These are phyloP conservation scores for Cucumis sativus DNA, from an alignment of 306 rosid genomes.

Conservation along the genomic window Cucumber_9930_V3 NC_026659.2:20702501-20703000, in stretches of 20 bases:
- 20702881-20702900: no score
- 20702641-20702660: not conserved
- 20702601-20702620: no score
- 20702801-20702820: conserved; percentile 88
- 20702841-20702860: conserved; percentile 69
- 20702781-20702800: conserved; percentile 75
- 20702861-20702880: not conserved
- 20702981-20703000: not conserved
- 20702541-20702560: not conserved
- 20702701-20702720: conserved; percentile 38
- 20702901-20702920: not conserved
- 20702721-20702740: conserved; percentile 46
- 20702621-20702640: not conserved
- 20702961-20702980: not conserved
- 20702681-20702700: conserved; percentile 9
- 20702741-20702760: conserved; percentile 80
- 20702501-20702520: no score
- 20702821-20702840: conserved; percentile 95
- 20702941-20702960: not conserved
- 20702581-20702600: not conserved
- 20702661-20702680: not conserved
- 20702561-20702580: not conserved
- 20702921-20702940: not conserved
- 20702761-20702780: conserved; percentile 57
- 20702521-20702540: not conserved